Percentiles rank a stretch among this genome's conserved stretches.
phyloP scores from a whole-genome alignment of 768 basidiomycete species.

The Auricularia auricula-judae region DNA sequence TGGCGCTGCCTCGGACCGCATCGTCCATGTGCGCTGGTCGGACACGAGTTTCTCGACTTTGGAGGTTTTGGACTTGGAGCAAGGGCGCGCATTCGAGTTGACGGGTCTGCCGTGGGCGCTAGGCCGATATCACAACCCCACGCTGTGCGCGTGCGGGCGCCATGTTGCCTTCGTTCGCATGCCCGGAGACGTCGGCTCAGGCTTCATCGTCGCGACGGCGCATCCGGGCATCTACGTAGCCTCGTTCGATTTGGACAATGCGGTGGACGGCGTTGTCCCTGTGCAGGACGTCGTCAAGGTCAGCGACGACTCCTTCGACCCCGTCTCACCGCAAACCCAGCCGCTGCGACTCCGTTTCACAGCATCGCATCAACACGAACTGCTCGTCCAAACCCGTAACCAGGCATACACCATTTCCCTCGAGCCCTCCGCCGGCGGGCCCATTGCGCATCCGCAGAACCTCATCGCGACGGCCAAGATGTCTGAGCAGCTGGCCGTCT shows the following conservation, averaged over 20 bases:
- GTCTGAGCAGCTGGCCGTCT: conserved; percentile 43
- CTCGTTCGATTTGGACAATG: neutral
- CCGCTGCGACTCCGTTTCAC: neutral
- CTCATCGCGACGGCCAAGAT: conserved; percentile 44
- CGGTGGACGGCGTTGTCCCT: neutral
- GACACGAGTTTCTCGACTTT: conserved; percentile 49
- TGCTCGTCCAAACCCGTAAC: neutral
- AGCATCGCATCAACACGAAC: neutral
- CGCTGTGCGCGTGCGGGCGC: conserved; percentile 32
- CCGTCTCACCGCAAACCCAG: neutral
- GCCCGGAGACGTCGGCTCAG: conserved; percentile 47
- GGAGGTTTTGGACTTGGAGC: conserved; percentile 46
- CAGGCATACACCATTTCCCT: conserved; percentile 25
- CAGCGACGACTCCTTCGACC: neutral
- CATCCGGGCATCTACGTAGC: conserved; percentile 52
- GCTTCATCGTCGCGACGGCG: conserved; percentile 54
- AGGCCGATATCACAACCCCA: conserved; percentile 54
- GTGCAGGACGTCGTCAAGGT: neutral
- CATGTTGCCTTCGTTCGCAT: conserved; percentile 56
- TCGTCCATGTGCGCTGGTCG: conserved; percentile 63
- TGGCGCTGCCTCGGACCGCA: conserved; percentile 25
- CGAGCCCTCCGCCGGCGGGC: neutral
- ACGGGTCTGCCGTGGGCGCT: conserved; percentile 37
- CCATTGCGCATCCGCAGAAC: conserved; percentile 25
- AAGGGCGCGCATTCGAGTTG: conserved; percentile 35